These are phyloP conservation scores for Salix udensis DNA, from an alignment of 345 rosid species.

Conservation along the genomic window DNA sequence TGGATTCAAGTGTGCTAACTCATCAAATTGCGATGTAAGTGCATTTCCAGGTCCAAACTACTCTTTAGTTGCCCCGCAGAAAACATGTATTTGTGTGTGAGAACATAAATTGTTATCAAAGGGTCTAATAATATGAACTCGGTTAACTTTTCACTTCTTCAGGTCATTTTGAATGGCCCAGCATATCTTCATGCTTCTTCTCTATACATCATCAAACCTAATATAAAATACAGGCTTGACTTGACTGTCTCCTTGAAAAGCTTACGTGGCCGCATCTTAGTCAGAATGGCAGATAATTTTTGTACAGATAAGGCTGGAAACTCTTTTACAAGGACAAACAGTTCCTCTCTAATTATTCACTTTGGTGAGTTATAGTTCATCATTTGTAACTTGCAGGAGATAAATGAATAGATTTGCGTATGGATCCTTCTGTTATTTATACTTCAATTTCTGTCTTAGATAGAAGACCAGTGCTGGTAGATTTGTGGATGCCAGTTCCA, in stretches of 20 bases:
- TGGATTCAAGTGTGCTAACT: conserved; percentile 48
- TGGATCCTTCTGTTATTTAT: conserved; percentile 9
- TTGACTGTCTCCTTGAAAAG: conserved; percentile 19
- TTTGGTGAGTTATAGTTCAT: conserved; percentile 33
- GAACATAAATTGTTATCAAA: background rate
- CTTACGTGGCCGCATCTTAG: conserved; percentile 30
- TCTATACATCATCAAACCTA: conserved; percentile 23
- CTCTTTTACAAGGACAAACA: conserved; percentile 39
- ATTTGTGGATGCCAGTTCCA: conserved; percentile 48
- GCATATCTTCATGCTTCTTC: conserved; percentile 36
- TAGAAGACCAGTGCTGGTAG: conserved; percentile 48
- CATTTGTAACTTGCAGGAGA: conserved; percentile 1
- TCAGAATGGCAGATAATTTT: conserved; percentile 35
- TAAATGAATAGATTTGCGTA: background rate
- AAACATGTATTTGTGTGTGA: background rate
- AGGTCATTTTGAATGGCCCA: conserved; percentile 43
- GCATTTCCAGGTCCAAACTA: background rate
- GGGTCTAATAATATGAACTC: background rate
- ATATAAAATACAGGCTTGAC: conserved; percentile 32
- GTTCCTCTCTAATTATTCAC: conserved; percentile 34
- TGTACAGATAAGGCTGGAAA: conserved; percentile 52
- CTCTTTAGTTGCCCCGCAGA: background rate
- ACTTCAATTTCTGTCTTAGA: conserved; percentile 27
- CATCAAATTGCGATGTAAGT: conserved; percentile 52
- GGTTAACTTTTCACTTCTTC: conserved; percentile 2